Percentiles rank a stretch among this genome's conserved stretches.
Evolutionary conservation across 139 green algal genomes (phyloP).

Genomic region (Closterium sp.): DNA sequence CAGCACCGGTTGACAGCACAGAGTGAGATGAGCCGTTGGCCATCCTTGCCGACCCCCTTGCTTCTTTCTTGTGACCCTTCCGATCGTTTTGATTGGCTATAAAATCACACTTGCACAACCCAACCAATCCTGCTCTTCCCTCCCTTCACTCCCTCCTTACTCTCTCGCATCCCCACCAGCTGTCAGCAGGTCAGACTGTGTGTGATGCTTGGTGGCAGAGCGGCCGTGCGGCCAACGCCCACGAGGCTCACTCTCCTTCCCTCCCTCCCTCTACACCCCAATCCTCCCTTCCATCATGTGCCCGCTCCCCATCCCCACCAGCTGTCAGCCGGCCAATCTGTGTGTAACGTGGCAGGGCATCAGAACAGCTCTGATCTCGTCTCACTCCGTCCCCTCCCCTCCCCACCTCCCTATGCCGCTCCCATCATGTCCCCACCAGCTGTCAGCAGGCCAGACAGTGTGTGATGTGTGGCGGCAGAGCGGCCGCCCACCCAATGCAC

Average conservation of each 20-base stretch:
- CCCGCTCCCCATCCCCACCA: too few species aligned
- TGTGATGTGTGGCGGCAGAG: conserved; percentile 34
- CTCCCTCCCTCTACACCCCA: background rate
- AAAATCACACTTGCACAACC: background rate
- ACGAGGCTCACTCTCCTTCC: too few species aligned
- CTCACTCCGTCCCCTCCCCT: background rate
- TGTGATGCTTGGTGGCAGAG: too few species aligned
- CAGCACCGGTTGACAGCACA: too few species aligned
- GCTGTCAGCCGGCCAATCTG: background rate
- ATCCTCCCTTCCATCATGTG: background rate
- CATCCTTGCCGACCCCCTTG: background rate
- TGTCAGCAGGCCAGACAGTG: conserved; percentile 35
- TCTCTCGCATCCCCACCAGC: background rate
- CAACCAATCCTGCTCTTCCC: background rate
- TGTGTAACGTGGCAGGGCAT: background rate
- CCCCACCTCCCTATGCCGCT: background rate
- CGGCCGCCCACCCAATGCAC: conserved; percentile 3
- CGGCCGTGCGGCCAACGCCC: too few species aligned
- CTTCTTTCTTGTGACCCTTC: background rate
- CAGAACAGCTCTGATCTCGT: background rate
- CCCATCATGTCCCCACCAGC: background rate
- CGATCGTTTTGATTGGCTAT: too few species aligned
- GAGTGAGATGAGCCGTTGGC: too few species aligned
- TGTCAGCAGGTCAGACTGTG: background rate
- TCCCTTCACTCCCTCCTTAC: background rate